These are phyloP conservation scores for Nannochloris sp. DNA, from an alignment of 139 green algal species.

Conservation along the genomic window DNA sequence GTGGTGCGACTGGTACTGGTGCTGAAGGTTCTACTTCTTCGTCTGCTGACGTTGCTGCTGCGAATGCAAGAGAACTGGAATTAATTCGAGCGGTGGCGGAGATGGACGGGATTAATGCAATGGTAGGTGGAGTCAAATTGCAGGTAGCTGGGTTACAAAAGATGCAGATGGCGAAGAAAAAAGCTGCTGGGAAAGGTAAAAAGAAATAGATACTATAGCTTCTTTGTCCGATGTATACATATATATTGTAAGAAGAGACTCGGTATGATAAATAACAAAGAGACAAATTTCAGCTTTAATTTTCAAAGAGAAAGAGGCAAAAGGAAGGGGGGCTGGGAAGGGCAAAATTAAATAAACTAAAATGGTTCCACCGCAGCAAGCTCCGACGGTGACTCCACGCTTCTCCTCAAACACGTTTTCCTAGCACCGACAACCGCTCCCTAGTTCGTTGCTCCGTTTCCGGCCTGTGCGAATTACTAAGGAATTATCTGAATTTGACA, in stretches of 20 bases:
- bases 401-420: not conserved
- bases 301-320: not conserved
- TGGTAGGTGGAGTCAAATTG: constrained; percentile 84
- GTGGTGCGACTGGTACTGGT: constrained; percentile 33
- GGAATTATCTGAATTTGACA: not conserved
- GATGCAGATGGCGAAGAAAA: constrained; percentile 40
- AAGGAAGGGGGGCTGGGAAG: not conserved
- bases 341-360: not conserved
- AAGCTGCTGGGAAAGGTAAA: not conserved
- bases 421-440: constrained; percentile 1
- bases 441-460: constrained; percentile 9
- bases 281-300: not conserved
- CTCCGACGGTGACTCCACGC: not conserved
- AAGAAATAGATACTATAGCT: constrained; percentile 1
- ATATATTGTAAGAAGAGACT: not conserved
- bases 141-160: constrained; percentile 78
- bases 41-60: too few species aligned
- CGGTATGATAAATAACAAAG: not conserved
- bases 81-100: constrained; percentile 71
- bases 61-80: constrained; percentile 30
- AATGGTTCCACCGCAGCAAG: constrained; percentile 1
- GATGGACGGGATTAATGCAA: constrained; percentile 67
- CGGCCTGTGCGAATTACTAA: not conserved
- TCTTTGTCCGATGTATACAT: not conserved
- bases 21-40: not conserved